phyloP scores from a whole-genome alignment of 2,329 filamentous ascomycete genomes.

The Cryphonectria parasitica region DNA sequence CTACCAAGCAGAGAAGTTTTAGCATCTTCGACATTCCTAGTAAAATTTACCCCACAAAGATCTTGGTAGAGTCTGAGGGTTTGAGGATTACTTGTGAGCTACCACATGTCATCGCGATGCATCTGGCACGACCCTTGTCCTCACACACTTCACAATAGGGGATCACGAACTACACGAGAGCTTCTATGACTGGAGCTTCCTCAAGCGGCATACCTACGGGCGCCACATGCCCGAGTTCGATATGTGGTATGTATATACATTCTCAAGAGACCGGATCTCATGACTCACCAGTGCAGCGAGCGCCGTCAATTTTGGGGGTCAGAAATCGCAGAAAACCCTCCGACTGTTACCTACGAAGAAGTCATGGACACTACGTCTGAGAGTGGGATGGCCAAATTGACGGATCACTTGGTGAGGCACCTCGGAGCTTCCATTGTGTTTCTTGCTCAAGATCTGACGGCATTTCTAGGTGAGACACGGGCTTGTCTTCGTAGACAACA shows the following conservation, averaged over 20 bases:
- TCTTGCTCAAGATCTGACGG: constrained; percentile 3
- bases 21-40: constrained; percentile 67
- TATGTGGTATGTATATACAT: constrained; percentile 39
- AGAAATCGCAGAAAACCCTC: constrained; percentile 50
- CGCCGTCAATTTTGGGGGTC: constrained; percentile 36
- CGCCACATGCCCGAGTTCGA: constrained; percentile 36
- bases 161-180: constrained; percentile 69
- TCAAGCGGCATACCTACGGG: constrained; percentile 48
- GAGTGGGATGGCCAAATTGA: constrained; percentile 62
- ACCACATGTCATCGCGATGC: background rate
- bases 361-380: constrained; percentile 59
- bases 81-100: constrained; percentile 56
- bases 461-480: constrained; percentile 64
- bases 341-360: constrained; percentile 62
- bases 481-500: constrained; percentile 75
- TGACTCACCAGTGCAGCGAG: constrained; percentile 14
- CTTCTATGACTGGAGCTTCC: constrained; percentile 67
- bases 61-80: constrained; percentile 41
- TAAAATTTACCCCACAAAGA: constrained; percentile 43
- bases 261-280: too few relatives aligned
- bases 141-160: constrained; percentile 52
- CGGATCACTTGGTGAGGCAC: constrained; percentile 64
- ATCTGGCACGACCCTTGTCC: constrained; percentile 16
- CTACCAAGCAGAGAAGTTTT: constrained; percentile 70
- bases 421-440: background rate